These are phyloP conservation scores for Emmonsia crescens DNA, from an alignment of 2,329 filamentous ascomycete genomes.

Conservation along the genomic window DNA sequence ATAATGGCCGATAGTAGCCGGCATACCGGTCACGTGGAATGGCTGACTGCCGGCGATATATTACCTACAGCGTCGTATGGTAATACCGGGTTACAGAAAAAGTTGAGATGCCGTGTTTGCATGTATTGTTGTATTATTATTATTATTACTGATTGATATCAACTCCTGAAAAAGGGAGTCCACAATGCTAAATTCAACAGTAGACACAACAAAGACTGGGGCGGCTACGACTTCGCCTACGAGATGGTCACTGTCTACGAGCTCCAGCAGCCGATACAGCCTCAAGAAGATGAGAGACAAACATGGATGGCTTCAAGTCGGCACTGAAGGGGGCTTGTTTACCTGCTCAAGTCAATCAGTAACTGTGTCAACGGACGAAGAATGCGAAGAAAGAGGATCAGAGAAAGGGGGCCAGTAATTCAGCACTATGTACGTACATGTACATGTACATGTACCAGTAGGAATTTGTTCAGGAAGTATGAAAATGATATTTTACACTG, in stretches of 20 bases:
- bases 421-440: no score
- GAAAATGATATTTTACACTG: no score
- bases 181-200: slow-evolving; percentile 20
- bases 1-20: neutral
- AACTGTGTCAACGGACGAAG: neutral
- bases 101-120: no score
- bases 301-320: slow-evolving; percentile 47
- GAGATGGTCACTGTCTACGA: slow-evolving; percentile 17
- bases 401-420: neutral
- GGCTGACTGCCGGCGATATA: neutral
- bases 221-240: slow-evolving; percentile 22
- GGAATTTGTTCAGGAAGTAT: no score
- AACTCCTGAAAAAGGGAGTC: no score
- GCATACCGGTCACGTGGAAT: neutral
- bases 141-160: no score
- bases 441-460: no score
- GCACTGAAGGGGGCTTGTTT: slow-evolving; percentile 4
- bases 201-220: slow-evolving; percentile 15
- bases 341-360: slow-evolving; percentile 1
- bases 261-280: slow-evolving; percentile 11
- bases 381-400: neutral
- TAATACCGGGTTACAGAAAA: no score
- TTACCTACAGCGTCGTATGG: neutral
- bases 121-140: no score
- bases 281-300: slow-evolving; percentile 26